Conservation (phyloP, 78 protist genomes). For the Protostelium mycophagum region DNA sequence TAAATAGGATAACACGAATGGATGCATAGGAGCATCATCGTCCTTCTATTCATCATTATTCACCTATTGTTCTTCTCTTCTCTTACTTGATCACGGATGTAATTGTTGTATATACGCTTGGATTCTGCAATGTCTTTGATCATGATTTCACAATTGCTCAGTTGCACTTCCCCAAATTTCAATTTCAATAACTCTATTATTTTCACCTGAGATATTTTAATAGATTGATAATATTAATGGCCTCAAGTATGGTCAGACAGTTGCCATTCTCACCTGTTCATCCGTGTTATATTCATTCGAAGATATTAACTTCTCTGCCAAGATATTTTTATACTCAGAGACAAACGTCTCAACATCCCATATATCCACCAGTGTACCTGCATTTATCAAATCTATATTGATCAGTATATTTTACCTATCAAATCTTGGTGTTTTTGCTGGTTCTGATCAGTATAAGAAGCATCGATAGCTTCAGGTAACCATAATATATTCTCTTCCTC, state of each 20-base stretch:
- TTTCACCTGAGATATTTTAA: slow-evolving; percentile 14
- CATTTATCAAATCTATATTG: background rate
- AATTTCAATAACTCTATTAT: slow-evolving; percentile 73
- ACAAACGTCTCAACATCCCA: slow-evolving; percentile 69
- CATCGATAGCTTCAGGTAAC: background rate
- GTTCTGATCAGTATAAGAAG: slow-evolving; percentile 5
- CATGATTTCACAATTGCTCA: slow-evolving; percentile 78
- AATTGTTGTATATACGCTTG: slow-evolving; percentile 43
- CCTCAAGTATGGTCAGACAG: background rate
- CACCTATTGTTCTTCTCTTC: background rate
- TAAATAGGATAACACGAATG: slow-evolving; percentile 40
- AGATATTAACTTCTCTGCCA: slow-evolving; percentile 65
- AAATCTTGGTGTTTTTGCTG: slow-evolving; percentile 16
- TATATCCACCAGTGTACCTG: slow-evolving; percentile 47
- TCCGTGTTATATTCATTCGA: slow-evolving; percentile 26
- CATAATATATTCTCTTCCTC: background rate
- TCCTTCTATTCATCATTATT: background rate
- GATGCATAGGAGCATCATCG: background rate
- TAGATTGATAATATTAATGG: background rate
- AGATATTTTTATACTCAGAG: slow-evolving; percentile 56
- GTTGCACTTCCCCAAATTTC: slow-evolving; percentile 77
- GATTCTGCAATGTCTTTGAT: slow-evolving; percentile 77
- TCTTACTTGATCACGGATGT: background rate
- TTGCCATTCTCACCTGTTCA: slow-evolving; percentile 1
- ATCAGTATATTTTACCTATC: slow-evolving; percentile 1